phyloP scores from a whole-genome alignment of 352 stramenopile species.

The Elongisporangium senticosum region DNA sequence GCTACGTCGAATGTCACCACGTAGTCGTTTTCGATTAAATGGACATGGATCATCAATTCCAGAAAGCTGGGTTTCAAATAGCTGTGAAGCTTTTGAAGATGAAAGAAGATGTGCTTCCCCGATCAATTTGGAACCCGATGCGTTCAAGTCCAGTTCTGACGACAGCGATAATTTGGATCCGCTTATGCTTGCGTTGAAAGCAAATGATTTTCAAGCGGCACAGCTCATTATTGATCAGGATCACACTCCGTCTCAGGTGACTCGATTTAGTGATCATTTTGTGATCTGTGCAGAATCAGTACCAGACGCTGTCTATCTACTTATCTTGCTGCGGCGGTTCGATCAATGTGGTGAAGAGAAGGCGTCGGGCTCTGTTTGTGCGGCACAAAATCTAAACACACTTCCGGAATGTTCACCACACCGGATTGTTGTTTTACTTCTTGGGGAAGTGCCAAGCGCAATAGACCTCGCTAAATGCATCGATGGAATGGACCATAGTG shows the following conservation, averaged over 20 bases:
- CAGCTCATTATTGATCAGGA: slow-evolving; percentile 20
- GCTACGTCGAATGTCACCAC: slow-evolving; percentile 26
- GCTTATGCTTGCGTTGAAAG: slow-evolving; percentile 6
- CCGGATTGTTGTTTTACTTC: slow-evolving; percentile 12
- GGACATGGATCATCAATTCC: slow-evolving; percentile 14
- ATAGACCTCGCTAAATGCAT: slow-evolving; percentile 8
- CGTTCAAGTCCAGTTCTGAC: not conserved
- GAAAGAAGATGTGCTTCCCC: not conserved
- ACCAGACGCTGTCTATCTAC: slow-evolving; percentile 6
- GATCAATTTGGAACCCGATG: not conserved
- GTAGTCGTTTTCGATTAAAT: slow-evolving; percentile 17
- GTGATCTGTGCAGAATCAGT: slow-evolving; percentile 18
- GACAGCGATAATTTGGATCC: slow-evolving; percentile 5
- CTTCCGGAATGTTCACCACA: slow-evolving; percentile 2
- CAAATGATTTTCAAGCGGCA: slow-evolving; percentile 14
- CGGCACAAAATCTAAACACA: not conserved
- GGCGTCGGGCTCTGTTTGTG: not conserved
- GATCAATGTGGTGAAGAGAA: slow-evolving; percentile 2
- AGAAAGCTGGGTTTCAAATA: slow-evolving; percentile 6
- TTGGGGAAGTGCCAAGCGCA: slow-evolving; percentile 13
- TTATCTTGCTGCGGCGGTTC: slow-evolving; percentile 8
- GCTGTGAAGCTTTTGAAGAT: slow-evolving; percentile 10
- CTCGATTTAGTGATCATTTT: slow-evolving; percentile 19
- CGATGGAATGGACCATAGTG: not conserved
- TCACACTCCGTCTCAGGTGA: slow-evolving; percentile 17